Conservation (phyloP, 2,329 filamentous ascomycete species). For the Fusarium luffae region DNA sequence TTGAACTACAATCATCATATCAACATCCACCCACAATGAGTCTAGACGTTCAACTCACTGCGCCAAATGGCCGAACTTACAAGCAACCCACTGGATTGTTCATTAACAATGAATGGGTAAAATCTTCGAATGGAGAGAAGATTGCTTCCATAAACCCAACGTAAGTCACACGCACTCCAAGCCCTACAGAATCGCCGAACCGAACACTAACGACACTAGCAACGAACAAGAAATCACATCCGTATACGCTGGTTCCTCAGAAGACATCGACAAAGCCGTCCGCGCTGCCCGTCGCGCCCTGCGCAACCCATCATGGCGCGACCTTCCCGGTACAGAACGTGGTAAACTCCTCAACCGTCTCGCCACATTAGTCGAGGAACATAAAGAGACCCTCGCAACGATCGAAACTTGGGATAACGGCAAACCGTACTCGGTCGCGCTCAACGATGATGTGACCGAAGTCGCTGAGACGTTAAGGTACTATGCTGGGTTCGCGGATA, state of each 20-base stretch:
- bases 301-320: constrained; percentile 74
- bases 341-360: constrained; percentile 77
- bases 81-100: constrained; percentile 76
- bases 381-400: constrained; percentile 62
- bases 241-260: constrained; percentile 46
- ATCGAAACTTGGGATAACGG: constrained; percentile 87
- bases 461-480: constrained; percentile 68
- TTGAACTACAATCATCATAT: background rate
- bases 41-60: constrained; percentile 47
- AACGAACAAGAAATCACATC: constrained; percentile 49
- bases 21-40: constrained; percentile 26
- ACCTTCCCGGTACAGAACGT: constrained; percentile 72
- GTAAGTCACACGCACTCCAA: constrained; percentile 34
- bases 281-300: constrained; percentile 72
- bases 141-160: constrained; percentile 70
- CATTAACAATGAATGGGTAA: constrained; percentile 81
- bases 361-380: constrained; percentile 74
- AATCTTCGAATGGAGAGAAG: constrained; percentile 64
- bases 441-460: constrained; percentile 71
- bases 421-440: constrained; percentile 70
- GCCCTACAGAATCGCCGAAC: no score
- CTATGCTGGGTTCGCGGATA: constrained; percentile 83
- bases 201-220: constrained; percentile 25
- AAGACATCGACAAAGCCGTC: constrained; percentile 51
- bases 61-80: constrained; percentile 73